Percentiles rank a stretch among this genome's conserved stretches.
Evolutionary conservation across 768 basidiomycete species (phyloP).

Genomic region (Tricholoma flavovirens): DNA sequence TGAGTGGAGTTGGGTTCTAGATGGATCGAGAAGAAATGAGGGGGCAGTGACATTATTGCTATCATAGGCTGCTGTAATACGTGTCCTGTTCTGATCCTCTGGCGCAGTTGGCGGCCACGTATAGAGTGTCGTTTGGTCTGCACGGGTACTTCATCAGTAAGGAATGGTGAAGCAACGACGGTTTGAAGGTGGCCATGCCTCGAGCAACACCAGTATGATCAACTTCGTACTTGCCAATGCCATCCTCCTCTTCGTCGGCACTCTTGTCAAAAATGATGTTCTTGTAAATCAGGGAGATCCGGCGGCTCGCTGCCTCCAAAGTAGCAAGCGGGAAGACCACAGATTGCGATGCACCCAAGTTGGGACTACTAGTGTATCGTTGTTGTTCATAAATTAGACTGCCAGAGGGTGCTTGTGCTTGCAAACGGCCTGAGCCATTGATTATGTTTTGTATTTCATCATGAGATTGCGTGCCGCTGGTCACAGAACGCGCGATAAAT

Average conservation of each 20-base stretch:
- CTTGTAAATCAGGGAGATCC: constrained; percentile 65
- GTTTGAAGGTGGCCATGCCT: constrained; percentile 1
- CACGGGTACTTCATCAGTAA: background rate
- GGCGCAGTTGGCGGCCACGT: constrained; percentile 52
- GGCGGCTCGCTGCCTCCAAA: constrained; percentile 59
- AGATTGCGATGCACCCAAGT: constrained; percentile 17
- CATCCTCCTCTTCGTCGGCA: constrained; percentile 29
- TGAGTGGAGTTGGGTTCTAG: constrained; percentile 13
- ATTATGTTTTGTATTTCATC: background rate
- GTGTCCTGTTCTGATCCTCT: constrained; percentile 4
- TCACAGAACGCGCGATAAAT: background rate
- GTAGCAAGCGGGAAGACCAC: constrained; percentile 45
- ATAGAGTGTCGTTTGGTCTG: constrained; percentile 46
- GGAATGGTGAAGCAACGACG: background rate
- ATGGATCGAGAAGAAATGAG: constrained; percentile 25
- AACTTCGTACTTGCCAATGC: constrained; percentile 11
- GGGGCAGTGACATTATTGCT: constrained; percentile 11
- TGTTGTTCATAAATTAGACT: background rate
- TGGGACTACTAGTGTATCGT: background rate
- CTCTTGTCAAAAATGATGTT: constrained; percentile 62
- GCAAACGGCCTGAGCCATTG: background rate
- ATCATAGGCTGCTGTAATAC: background rate
- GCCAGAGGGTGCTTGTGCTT: background rate
- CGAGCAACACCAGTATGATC: background rate
- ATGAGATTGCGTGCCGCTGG: background rate